Conservation (phyloP, 2,329 filamentous ascomycete genomes). For the Venturia aucupariae region DNA sequence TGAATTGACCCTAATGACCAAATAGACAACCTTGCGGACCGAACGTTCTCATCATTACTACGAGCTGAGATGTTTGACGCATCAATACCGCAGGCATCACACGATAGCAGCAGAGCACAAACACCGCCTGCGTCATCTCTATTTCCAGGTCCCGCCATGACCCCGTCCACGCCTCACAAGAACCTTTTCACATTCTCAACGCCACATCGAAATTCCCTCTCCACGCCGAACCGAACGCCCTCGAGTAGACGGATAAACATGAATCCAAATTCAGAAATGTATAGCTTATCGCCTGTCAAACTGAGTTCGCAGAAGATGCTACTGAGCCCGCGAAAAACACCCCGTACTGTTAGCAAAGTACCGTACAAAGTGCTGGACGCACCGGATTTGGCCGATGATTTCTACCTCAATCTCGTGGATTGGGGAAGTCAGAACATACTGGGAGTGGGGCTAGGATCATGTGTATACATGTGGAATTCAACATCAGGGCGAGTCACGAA, state of each 20-base stretch:
- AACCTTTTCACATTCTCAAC: conserved; percentile 81
- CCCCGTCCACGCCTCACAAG: conserved; percentile 92
- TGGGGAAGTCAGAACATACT: conserved; percentile 95
- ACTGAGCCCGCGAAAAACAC: conserved; percentile 78
- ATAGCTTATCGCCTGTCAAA: conserved; percentile 89
- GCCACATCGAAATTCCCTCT: conserved; percentile 51
- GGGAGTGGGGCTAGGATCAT: conserved; percentile 83
- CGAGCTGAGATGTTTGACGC: conserved; percentile 93
- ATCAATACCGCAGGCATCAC: conserved; percentile 35
- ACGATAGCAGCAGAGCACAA: conserved; percentile 58
- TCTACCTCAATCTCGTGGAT: conserved; percentile 94
- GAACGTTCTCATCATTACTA: conserved; percentile 79
- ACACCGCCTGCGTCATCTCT: conserved; percentile 65
- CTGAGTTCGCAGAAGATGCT: conserved; percentile 91
- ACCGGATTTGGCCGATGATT: conserved; percentile 91
- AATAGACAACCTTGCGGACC: conserved; percentile 82
- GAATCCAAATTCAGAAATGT: conserved; percentile 84
- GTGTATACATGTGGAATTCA: conserved; percentile 98
- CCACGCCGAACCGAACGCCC: conserved; percentile 80
- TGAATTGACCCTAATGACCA: conserved; percentile 17
- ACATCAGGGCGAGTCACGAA: conserved; percentile 85
- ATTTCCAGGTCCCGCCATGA: conserved; percentile 63
- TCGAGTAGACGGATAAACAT: conserved; percentile 82
- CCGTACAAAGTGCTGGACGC: conserved; percentile 97
- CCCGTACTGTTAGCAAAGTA: conserved; percentile 86